phyloP scores from a whole-genome alignment of 768 basidiomycete species.

The Cystofilobasidium capitatum region DNA sequence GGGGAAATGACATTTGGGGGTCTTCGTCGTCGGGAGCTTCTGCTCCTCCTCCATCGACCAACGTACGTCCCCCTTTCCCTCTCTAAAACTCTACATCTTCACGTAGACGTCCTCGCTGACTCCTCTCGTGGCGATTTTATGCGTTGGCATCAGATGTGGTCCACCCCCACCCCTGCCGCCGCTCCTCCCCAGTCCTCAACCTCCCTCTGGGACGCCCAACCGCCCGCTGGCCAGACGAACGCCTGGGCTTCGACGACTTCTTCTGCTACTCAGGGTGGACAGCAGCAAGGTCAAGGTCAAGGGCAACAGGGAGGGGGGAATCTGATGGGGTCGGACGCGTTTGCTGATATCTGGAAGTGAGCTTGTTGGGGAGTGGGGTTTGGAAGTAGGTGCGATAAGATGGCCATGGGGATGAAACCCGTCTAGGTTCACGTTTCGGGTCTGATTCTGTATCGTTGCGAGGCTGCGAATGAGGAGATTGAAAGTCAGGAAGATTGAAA shows the following conservation, averaged over 20 bases:
- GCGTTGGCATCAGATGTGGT: neutral
- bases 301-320: too few species aligned
- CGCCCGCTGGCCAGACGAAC: neutral
- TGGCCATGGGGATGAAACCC: too few species aligned
- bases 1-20: neutral
- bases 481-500: too few species aligned
- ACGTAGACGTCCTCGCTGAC: neutral
- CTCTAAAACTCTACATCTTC: neutral
- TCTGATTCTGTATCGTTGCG: too few species aligned
- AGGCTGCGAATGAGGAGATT: too few species aligned
- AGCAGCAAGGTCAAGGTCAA: neutral
- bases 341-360: neutral
- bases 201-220: conserved; percentile 5
- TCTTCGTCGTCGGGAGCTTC: neutral
- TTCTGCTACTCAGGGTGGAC: neutral
- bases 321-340: conserved; percentile 2
- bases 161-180: neutral
- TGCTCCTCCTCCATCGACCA: neutral
- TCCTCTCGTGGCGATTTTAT: too few species aligned
- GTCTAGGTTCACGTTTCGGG: too few species aligned
- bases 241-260: neutral
- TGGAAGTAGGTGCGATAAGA: too few species aligned
- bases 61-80: neutral
- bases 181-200: neutral
- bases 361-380: too few species aligned